Evolutionary conservation across 2,329 filamentous ascomycete species (phyloP).

Genomic region (Cylindrodendrum hubeiense): DNA sequence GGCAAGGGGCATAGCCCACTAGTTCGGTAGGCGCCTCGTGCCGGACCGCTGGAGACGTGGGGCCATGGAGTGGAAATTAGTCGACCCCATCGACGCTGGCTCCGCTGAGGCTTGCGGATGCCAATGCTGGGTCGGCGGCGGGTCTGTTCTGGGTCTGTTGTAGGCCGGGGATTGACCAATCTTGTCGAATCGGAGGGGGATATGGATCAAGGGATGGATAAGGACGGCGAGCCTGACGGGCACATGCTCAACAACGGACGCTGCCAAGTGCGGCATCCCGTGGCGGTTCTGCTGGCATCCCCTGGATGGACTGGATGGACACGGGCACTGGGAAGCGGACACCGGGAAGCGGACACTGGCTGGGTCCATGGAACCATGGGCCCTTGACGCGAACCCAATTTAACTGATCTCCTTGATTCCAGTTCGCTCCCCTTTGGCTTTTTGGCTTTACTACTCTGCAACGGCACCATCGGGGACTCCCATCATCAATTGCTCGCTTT

Average conservation of each 20-base stretch:
- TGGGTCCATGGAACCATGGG: background rate
- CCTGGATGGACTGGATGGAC: background rate
- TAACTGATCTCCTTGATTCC: conserved; percentile 13
- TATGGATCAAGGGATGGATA: background rate
- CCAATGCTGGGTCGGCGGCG: background rate
- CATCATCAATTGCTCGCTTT: background rate
- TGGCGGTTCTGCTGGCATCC: background rate
- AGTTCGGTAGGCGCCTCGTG: conserved; percentile 20
- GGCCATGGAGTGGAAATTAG: conserved; percentile 18
- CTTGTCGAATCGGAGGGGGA: background rate
- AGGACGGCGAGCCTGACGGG: background rate
- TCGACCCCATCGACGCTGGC: conserved; percentile 7
- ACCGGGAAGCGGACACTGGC: background rate
- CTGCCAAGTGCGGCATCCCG: background rate
- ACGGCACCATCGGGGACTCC: background rate
- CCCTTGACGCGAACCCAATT: conserved; percentile 24
- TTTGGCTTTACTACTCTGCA: background rate
- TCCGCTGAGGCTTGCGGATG: background rate
- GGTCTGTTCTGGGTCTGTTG: background rate
- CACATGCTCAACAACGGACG: background rate
- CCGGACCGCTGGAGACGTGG: conserved; percentile 27
- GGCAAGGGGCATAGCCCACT: conserved; percentile 4
- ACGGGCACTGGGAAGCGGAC: background rate
- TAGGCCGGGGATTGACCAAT: background rate
- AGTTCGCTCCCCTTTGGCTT: background rate